Evolutionary conservation across 805 yeast genomes (phyloP).

Genomic region (Yamadazyma ubonensis): DNA sequence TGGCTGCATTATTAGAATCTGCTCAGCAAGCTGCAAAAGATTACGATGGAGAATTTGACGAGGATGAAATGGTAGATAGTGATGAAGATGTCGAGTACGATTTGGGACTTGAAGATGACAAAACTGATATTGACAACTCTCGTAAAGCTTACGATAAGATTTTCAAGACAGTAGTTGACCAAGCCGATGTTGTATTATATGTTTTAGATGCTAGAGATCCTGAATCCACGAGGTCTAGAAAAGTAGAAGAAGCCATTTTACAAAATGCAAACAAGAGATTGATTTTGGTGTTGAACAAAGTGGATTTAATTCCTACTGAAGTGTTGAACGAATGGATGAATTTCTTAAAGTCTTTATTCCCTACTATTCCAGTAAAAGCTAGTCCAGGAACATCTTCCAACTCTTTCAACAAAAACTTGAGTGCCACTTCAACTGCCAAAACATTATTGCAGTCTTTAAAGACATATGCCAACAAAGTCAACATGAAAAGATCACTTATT

Average conservation of each 20-base stretch:
- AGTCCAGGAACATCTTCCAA: constrained; percentile 71
- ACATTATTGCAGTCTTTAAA: constrained; percentile 78
- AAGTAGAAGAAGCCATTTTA: constrained; percentile 85
- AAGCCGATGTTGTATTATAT: constrained; percentile 85
- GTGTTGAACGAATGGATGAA: constrained; percentile 82
- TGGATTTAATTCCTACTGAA: constrained; percentile 86
- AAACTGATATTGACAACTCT: constrained; percentile 62
- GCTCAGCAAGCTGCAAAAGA: constrained; percentile 86
- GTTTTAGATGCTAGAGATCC: constrained; percentile 99
- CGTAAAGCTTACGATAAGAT: constrained; percentile 92
- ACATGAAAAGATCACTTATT: constrained; percentile 82
- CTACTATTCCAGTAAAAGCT: constrained; percentile 87
- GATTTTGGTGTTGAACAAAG: constrained; percentile 83
- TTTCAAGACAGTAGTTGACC: constrained; percentile 89
- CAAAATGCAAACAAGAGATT: constrained; percentile 79
- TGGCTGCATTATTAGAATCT: constrained; percentile 84
- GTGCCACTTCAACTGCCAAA: constrained; percentile 68
- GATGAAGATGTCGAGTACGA: constrained; percentile 41
- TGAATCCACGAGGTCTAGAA: constrained; percentile 87
- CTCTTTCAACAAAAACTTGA: constrained; percentile 68
- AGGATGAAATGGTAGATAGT: constrained; percentile 29
- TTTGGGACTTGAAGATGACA: constrained; percentile 26
- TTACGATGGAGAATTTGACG: constrained; percentile 55
- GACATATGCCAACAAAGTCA: constrained; percentile 77
- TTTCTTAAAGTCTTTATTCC: constrained; percentile 77